Evolutionary conservation across 129 eudicot species (phyloP), one percentile per base, ranked within the genome.

Genomic region (Dittrichia graveolens): DNA sequence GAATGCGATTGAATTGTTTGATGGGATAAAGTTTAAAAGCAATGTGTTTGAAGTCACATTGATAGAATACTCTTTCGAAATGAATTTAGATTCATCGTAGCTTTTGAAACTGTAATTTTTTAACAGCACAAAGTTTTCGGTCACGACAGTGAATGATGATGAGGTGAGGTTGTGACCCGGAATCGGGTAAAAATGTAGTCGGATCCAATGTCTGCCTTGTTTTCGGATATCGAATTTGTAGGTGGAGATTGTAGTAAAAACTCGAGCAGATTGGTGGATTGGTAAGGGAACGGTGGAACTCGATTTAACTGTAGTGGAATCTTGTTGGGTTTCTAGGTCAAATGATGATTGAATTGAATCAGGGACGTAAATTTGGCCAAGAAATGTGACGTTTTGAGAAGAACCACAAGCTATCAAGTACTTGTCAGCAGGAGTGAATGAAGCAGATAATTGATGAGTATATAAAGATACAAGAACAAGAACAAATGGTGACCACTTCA

Each of bases 371-470:
- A 70, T 88, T 68, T 85, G 95, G 71, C 88, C 91, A 66, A 85
- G 85, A 75, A 68, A 95, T 44, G 90, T 81, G 67, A 91, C 81
- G 76, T 91, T 88, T 78, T 86, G 82, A 12, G 96, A 82, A 75
- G 99, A 88, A 69, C 97, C 99, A 91, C 99, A 95, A 71, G 86
- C 87, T 67, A 90, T 78, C 75, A 95, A 83, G 85, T 90, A 91
- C 56, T 68, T 83, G 88, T 90, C 96, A 75, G 79, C 66, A 70
- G 99, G 97, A 75, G 80, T 72, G 70, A 81, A 95, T 37, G 80
- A 66, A 61, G 92, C 85, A 80, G 74, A 74, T 45, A 64, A 69
- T 49, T 45, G 64, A 66, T 69, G 69, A 61, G 80, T 24, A 18
- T 78, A 71, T 52, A 67, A 80, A 58, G 81, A 75, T 7, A 80